These are phyloP conservation scores for Sutorius australiensis DNA, from an alignment of 768 basidiomycete species.

Conservation along the genomic window DNA sequence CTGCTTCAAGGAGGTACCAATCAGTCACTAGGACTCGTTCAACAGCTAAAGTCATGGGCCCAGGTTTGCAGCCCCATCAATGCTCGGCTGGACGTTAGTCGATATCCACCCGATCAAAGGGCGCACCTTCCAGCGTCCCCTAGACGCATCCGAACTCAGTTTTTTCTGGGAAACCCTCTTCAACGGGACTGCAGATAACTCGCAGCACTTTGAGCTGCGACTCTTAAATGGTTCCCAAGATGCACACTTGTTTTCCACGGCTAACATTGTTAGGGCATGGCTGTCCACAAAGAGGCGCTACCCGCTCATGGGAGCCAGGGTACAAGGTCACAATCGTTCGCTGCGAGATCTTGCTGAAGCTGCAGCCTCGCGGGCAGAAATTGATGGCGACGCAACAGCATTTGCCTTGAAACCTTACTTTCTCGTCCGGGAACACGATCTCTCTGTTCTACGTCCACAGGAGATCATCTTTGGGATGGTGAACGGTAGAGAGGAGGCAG, in stretches of 20 bases:
- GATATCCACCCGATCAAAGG: constrained; percentile 1
- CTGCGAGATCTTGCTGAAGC: not conserved
- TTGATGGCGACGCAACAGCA: not conserved
- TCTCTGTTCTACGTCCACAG: constrained; percentile 29
- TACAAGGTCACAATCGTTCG: constrained; percentile 22
- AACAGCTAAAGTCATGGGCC: no score
- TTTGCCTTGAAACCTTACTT: constrained; percentile 30
- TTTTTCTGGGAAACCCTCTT: constrained; percentile 43
- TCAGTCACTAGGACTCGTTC: no score
- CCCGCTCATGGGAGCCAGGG: constrained; percentile 44
- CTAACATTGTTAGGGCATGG: constrained; percentile 45
- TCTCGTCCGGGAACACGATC: constrained; percentile 37
- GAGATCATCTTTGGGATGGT: constrained; percentile 40
- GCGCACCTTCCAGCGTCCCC: constrained; percentile 32
- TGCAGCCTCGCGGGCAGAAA: not conserved
- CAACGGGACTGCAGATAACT: constrained; percentile 42
- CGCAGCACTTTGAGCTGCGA: constrained; percentile 29
- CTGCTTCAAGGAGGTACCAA: no score
- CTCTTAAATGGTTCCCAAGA: constrained; percentile 27
- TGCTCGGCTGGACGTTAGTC: constrained; percentile 16
- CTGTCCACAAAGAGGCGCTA: constrained; percentile 42
- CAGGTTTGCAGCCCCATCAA: not conserved
- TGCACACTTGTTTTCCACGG: constrained; percentile 23
- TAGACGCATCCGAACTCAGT: constrained; percentile 38
- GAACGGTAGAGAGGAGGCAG: constrained; percentile 35